Percentiles rank a stretch among this genome's conserved stretches.
Evolutionary conservation across 2,329 filamentous ascomycete genomes (phyloP).

Genomic region (Aspergillus bombycis): DNA sequence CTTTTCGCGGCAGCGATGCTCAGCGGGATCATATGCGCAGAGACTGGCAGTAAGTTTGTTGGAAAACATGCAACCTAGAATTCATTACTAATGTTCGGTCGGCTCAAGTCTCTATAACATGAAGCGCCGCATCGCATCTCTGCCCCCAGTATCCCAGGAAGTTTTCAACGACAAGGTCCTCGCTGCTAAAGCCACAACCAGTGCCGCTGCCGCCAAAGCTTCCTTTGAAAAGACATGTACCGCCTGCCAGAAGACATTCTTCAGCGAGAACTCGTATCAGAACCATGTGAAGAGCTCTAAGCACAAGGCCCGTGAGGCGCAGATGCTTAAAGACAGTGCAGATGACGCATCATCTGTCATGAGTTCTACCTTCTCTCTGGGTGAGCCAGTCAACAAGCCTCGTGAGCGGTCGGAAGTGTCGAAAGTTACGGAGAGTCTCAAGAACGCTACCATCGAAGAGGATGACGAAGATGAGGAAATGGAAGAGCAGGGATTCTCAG

Average conservation of each 20-base stretch:
- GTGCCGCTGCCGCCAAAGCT: constrained; percentile 82
- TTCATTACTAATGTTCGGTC: constrained; percentile 10
- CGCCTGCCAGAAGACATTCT: constrained; percentile 88
- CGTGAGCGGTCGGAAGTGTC: constrained; percentile 73
- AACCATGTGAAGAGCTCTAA: constrained; percentile 93
- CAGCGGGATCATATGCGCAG: constrained; percentile 97
- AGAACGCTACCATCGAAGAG: constrained; percentile 62
- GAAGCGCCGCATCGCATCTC: constrained; percentile 86
- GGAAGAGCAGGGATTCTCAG: constrained; percentile 50
- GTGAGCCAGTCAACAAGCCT: constrained; percentile 66
- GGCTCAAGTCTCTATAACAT: constrained; percentile 81
- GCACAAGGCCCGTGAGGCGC: constrained; percentile 72
- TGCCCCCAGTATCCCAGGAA: constrained; percentile 89
- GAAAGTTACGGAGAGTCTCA: constrained; percentile 75
- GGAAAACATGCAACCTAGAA: constrained; percentile 2
- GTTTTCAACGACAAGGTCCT: constrained; percentile 95
- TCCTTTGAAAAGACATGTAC: constrained; percentile 83
- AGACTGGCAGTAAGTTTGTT: constrained; percentile 86
- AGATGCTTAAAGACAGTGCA: constrained; percentile 48
- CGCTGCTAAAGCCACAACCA: constrained; percentile 82
- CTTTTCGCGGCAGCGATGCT: constrained; percentile 89
- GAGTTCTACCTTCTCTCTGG: constrained; percentile 88
- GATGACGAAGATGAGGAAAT: constrained; percentile 55
- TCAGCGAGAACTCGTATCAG: constrained; percentile 91
- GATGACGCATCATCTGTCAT: constrained; percentile 81